These are phyloP conservation scores for Fusarium tuaranense DNA, from an alignment of 2,329 filamentous ascomycete species.

Conservation along the genomic window DNA sequence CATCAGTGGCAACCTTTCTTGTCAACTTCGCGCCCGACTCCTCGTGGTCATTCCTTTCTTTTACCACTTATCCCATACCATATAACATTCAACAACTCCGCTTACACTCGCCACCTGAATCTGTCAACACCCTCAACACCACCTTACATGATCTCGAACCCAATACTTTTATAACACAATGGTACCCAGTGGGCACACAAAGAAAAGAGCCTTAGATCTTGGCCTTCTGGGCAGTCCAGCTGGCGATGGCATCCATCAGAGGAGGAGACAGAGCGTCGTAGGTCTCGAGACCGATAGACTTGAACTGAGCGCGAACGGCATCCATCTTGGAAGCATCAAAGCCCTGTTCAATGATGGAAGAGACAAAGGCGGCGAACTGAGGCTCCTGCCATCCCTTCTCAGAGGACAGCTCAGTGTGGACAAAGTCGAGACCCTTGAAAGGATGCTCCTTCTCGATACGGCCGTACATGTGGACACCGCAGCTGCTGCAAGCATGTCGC, in stretches of 20 bases:
- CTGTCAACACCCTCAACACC: neutral
- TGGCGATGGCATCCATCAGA: slow-evolving; percentile 72
- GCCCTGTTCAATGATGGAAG: slow-evolving; percentile 76
- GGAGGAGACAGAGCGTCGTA: slow-evolving; percentile 72
- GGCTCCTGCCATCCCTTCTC: slow-evolving; percentile 77
- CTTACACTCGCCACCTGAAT: neutral
- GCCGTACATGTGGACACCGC: slow-evolving; percentile 72
- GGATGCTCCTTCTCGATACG: slow-evolving; percentile 73
- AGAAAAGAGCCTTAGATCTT: slow-evolving; percentile 27
- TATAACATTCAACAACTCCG: slow-evolving; percentile 23
- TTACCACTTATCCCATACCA: neutral
- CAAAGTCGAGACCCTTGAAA: slow-evolving; percentile 77
- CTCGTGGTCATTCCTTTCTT: neutral
- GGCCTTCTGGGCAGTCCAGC: slow-evolving; percentile 64
- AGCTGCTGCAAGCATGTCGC: slow-evolving; percentile 70
- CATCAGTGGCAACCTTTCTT: slow-evolving; percentile 3
- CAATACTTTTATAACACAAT: slow-evolving; percentile 19
- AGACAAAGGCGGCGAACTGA: slow-evolving; percentile 77
- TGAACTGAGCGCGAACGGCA: slow-evolving; percentile 65
- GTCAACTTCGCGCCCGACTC: slow-evolving; percentile 27
- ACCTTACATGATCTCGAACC: slow-evolving; percentile 15
- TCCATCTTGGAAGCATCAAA: slow-evolving; percentile 67
- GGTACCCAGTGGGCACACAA: neutral
- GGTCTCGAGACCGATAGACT: slow-evolving; percentile 66
- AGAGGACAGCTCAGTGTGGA: slow-evolving; percentile 71